Conservation (phyloP, 163 green algal genomes). For the Scenedesmus sp. region DNA sequence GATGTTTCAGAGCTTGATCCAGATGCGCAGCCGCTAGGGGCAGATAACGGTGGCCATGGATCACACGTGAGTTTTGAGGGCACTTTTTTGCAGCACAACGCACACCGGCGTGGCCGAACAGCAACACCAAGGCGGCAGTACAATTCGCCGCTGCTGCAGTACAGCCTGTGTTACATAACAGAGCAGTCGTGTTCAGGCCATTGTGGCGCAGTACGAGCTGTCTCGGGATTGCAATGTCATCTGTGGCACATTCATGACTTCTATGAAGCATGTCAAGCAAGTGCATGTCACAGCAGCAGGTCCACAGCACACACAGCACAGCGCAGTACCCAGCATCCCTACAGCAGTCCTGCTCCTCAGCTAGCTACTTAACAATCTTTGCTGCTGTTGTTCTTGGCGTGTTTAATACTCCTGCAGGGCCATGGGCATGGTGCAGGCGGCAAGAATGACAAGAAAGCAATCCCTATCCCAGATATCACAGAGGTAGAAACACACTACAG, state of each 20-base stretch:
- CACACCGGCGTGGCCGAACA: background rate
- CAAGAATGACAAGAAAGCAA: conserved; percentile 62
- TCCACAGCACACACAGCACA: background rate
- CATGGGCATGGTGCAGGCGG: conserved; percentile 5
- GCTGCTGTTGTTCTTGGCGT: background rate
- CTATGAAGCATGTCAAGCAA: background rate
- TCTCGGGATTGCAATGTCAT: background rate
- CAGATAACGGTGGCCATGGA: conserved; percentile 9
- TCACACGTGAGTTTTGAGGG: conserved; percentile 3
- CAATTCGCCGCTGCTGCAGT: background rate
- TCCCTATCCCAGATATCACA: conserved; percentile 60
- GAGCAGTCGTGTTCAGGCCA: background rate
- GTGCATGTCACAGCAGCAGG: background rate
- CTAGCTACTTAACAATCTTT: background rate
- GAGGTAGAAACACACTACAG: conserved; percentile 84
- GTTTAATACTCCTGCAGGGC: background rate
- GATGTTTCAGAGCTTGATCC: conserved; percentile 82
- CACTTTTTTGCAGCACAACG: background rate
- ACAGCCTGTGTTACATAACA: background rate
- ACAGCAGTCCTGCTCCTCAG: background rate
- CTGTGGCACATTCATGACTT: background rate
- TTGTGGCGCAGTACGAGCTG: background rate
- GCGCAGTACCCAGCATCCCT: background rate
- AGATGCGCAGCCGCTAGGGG: conserved; percentile 59
- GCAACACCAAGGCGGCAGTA: background rate